Base-by-base conservation (phyloP, 2,329 filamentous ascomycete genomes). In the Talaromyces islandicus region DNA sequence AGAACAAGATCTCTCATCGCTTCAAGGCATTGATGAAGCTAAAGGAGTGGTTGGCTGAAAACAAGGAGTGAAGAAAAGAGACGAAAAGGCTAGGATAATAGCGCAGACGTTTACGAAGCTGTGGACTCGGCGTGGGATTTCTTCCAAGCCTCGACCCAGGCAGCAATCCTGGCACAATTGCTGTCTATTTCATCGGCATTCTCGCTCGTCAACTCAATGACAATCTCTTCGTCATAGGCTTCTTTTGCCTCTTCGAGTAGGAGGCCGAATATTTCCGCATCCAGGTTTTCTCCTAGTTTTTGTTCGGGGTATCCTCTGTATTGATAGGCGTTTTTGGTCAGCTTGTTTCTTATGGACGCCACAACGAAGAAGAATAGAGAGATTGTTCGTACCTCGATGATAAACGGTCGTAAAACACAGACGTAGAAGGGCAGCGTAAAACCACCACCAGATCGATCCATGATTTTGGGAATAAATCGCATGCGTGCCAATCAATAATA, bases 401-500 rank as follows among this genome's bases (percentile, higher is more conserved):
- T 58, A 99, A 77, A 57, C 94, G 85, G 74, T 99, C 94, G 71
- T 94, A 97, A 2, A 96, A 83, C 14, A 88, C 80, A 21, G 84
- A 85, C 19, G 91, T 92, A 67, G 94, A 87, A 59, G 90, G 91
- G 63, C 77, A 80, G 52, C 94, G 83, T 64, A 99, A 76, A 59
- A 99, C 94, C 5, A 97, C 89, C 0, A 99, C 92, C 2, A 99
- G 83, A 73, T 99, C 94, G 70, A 99, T 89, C 91, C 92, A 95
- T 70, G 89, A 89, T 72, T 89, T 87, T 2, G 94, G 94, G 71
- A 97, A 97, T 24, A 97, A 78, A 69, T 97, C 94, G 78, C 93
- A 97, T 2, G 92, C 93, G 77, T 99, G 94, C 93, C 94, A 99
- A 78, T 99, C 94, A 70, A 99, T 89, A 67, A 99, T 86, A 74